Evolutionary conservation across 208 protist genomes (phyloP), one percentile per base, ranked within the genome.

Genomic region (Leishmania turanica): DNA sequence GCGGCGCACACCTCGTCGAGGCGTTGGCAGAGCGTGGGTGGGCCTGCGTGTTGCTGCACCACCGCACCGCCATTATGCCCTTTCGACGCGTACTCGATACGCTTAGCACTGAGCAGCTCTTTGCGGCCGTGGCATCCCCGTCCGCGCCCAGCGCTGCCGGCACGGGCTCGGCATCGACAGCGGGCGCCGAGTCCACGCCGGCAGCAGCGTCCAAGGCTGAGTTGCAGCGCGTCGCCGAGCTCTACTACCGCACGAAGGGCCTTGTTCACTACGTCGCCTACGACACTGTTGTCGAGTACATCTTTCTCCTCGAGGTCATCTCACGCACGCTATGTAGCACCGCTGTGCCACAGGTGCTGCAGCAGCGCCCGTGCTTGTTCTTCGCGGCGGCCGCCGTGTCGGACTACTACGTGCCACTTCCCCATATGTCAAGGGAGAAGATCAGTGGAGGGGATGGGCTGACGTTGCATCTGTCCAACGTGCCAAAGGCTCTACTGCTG

Each of bases 341-440:
- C 15, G 69, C 80, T 11, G 60, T 86, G 69, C 79, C 87, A 2
- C 72, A 58, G 11, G 24, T 66, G 62, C 64, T 84, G 60, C 80
- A 73, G 45, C 68, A 54, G n/a, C 75, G 72, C 2, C 92, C 90
- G 19, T 86, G 95, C 37, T 81, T 97, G 54, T 92, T 95, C 78
- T 93, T 96, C 76, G 79, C 92, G 15, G 92, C 92, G 9, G 92
- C 94, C 4, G 94, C 94, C 7, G 94, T 94, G 17, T 95, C 94
- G 27, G 94, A 97, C 82, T 97, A 96, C 83, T 96, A 87, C 85
- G 81, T 97, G 40, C 94, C 94, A 37, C 87, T 88, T 6, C 65
- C 60, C 19, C 69, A 79, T 68, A 90, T 95, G 83, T 86, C 89
- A 21, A 72, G 21, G 2, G 77, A 95, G 71, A 97, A 97, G 84